Evolutionary conservation across 305 asterid genomes (phyloP).

Genomic region (Fraxinus paxiana): DNA sequence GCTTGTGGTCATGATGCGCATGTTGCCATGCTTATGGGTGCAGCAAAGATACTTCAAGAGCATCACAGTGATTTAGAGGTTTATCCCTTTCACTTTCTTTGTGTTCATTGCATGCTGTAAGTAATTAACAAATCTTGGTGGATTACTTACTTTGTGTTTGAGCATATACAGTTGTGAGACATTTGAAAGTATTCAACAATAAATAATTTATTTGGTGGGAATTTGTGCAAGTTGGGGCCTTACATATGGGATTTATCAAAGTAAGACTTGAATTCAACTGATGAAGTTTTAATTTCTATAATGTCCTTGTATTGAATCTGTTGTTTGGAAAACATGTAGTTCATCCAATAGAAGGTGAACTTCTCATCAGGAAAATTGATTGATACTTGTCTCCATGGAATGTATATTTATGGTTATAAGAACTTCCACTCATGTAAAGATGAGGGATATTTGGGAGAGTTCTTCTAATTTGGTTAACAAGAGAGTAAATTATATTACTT

Average conservation of each 20-base stretch:
- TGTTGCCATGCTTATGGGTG: conserved; percentile 74
- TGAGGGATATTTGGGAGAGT: neutral
- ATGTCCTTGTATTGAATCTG: neutral
- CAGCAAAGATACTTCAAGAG: conserved; percentile 60
- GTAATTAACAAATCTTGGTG: neutral
- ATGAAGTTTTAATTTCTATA: neutral
- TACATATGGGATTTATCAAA: neutral
- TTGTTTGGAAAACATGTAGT: neutral
- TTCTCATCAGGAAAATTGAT: neutral
- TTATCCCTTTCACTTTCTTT: conserved; percentile 9
- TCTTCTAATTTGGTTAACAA: neutral
- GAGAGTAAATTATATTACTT: neutral
- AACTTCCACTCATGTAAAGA: neutral
- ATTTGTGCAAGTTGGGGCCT: conserved; percentile 11
- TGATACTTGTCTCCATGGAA: neutral
- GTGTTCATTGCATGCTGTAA: neutral
- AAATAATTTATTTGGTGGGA: neutral
- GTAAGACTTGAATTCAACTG: neutral
- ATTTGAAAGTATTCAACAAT: neutral
- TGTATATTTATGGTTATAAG: neutral
- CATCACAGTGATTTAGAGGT: conserved; percentile 42
- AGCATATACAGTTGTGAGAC: neutral
- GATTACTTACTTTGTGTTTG: conserved; percentile 3
- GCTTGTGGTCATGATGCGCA: conserved; percentile 80
- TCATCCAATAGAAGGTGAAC: neutral